Evolutionary conservation across 805 yeast species (phyloP).

Genomic region (Pichia occidentalis): DNA sequence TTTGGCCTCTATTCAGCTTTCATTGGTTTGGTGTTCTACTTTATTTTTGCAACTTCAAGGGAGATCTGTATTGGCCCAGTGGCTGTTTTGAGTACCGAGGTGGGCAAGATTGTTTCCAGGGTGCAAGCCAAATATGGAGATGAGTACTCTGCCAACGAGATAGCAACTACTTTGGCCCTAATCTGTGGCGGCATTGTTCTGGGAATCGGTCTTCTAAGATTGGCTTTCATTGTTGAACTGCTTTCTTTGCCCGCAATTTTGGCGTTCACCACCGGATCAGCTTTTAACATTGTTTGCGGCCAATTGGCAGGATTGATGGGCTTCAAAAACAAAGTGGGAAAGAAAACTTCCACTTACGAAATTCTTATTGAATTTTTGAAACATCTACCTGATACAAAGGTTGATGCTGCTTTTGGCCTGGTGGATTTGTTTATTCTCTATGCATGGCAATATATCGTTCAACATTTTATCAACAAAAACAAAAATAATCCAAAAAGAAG

Average conservation of each 20-base stretch:
- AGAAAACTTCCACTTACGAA: constrained; percentile 61
- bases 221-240: constrained; percentile 84
- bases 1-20: constrained; percentile 89
- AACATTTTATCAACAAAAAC: constrained; percentile 54
- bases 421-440: constrained; percentile 67
- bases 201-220: constrained; percentile 73
- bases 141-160: constrained; percentile 51
- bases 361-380: constrained; percentile 70
- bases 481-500: constrained; percentile 57
- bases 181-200: constrained; percentile 81
- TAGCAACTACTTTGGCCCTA: constrained; percentile 75
- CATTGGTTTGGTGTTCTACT: constrained; percentile 82
- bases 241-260: constrained; percentile 88
- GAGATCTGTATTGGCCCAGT: constrained; percentile 97
- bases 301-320: constrained; percentile 89
- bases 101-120: constrained; percentile 64
- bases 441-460: constrained; percentile 60
- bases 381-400: constrained; percentile 57
- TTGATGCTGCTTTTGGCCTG: constrained; percentile 88
- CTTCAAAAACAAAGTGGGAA: constrained; percentile 54
- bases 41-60: constrained; percentile 89
- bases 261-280: constrained; percentile 95
- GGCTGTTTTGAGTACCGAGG: constrained; percentile 89
- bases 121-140: constrained; percentile 43
- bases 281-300: constrained; percentile 72